Percentiles rank a stretch among this genome's conserved stretches.
Conservation (phyloP, 2,329 filamentous ascomycete genomes). For the Grosmannia huntii region DNA sequence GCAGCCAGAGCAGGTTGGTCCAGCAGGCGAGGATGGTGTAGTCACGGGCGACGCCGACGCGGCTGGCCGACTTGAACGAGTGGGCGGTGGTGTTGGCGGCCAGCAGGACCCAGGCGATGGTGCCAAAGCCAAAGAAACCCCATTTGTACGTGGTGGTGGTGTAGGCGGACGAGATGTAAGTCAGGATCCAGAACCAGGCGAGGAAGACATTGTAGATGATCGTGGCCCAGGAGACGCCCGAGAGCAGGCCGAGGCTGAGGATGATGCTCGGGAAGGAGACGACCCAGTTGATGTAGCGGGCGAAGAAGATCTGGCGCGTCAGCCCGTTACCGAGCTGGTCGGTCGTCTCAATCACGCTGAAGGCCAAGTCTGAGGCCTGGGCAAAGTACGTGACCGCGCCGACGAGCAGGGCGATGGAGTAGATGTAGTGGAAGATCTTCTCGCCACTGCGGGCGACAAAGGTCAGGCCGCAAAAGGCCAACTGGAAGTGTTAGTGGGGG, state of each 20-base stretch:
- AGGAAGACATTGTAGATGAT: conserved; percentile 37
- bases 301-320: conserved; percentile 39
- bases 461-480: conserved; percentile 27
- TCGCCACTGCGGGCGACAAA: conserved; percentile 32
- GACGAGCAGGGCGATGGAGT: conserved; percentile 34
- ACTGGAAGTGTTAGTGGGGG: conserved; percentile 16
- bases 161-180: conserved; percentile 35
- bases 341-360: conserved; percentile 20
- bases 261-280: conserved; percentile 33
- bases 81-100: conserved; percentile 30
- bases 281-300: conserved; percentile 43
- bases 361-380: conserved; percentile 38
- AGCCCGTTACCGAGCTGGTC: conserved; percentile 19
- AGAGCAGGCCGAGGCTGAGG: conserved; percentile 33
- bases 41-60: conserved; percentile 29
- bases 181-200: conserved; percentile 37
- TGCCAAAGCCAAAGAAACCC: conserved; percentile 44
- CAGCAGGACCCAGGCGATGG: conserved; percentile 32
- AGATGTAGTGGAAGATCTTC: conserved; percentile 44
- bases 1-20: conserved; percentile 37
- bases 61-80: conserved; percentile 23
- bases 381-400: conserved; percentile 39
- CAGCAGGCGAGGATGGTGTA: conserved; percentile 32
- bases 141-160: conserved; percentile 39
- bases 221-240: conserved; percentile 42